Conservation (phyloP, 2,329 filamentous ascomycete genomes). For the Botrytis byssoidea region DNA sequence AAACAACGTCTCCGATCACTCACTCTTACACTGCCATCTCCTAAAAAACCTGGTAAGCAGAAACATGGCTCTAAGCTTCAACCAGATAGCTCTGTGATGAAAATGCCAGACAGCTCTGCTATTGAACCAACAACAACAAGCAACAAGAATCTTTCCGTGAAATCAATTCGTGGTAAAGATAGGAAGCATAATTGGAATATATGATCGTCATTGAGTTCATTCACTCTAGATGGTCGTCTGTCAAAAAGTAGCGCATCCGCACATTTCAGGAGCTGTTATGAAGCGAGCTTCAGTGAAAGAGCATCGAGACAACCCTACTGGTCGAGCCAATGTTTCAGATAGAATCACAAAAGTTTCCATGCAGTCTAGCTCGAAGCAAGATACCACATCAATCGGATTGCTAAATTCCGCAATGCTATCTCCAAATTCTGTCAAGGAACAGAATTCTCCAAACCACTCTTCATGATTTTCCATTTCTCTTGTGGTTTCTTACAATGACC, state of each 20-base stretch:
- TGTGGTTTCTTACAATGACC: not conserved
- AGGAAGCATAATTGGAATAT: not conserved
- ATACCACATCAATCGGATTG: not conserved
- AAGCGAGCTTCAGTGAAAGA: not conserved
- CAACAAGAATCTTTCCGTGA: slow-evolving; percentile 1
- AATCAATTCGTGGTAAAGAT: not conserved
- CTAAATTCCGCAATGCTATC: not conserved
- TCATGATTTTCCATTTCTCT: not conserved
- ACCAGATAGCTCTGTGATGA: slow-evolving; percentile 1
- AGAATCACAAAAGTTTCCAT: not conserved
- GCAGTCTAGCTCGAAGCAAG: not conserved
- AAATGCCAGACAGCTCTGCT: slow-evolving; percentile 4
- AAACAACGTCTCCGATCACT: not conserved
- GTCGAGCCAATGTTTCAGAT: not conserved
- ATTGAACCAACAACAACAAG: not conserved
- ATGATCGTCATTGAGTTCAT: not conserved
- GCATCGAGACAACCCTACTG: not conserved
- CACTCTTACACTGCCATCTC: not conserved
- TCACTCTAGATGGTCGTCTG: not conserved
- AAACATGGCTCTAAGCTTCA: not conserved
- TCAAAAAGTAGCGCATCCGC: not conserved
- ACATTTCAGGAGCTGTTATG: not conserved
- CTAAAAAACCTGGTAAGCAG: not conserved
- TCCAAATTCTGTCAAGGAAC: slow-evolving; percentile 15
- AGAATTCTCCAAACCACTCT: not conserved